Percentiles rank a stretch among this genome's conserved stretches.
These are phyloP conservation scores for Parasarocladium wereldwijsianum DNA, from an alignment of 2,329 filamentous ascomycete genomes.

Conservation along the genomic window DNA sequence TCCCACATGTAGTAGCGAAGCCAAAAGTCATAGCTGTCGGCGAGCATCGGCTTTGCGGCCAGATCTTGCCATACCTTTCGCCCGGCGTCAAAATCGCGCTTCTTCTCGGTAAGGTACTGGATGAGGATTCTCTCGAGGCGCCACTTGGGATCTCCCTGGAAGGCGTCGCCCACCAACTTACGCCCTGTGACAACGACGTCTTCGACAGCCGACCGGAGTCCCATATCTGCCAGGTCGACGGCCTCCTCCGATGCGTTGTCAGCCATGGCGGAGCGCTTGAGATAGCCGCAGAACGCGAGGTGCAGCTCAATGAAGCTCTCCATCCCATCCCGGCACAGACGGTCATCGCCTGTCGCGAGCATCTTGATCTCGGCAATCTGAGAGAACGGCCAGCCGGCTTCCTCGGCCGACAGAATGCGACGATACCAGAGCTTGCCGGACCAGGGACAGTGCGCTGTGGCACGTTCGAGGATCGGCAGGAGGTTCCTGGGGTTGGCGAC, in stretches of 20 bases:
- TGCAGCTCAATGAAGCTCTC: constrained; percentile 83
- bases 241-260: constrained; percentile 65
- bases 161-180: constrained; percentile 56
- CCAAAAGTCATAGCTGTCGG: constrained; percentile 86
- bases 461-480: constrained; percentile 62
- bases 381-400: constrained; percentile 58
- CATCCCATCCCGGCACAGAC: constrained; percentile 76
- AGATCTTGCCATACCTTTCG: constrained; percentile 65
- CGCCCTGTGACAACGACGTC: constrained; percentile 70
- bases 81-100: constrained; percentile 61
- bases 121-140: constrained; percentile 85
- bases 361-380: constrained; percentile 87
- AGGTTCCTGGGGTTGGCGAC: constrained; percentile 26
- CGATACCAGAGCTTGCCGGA: constrained; percentile 84
- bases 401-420: constrained; percentile 73
- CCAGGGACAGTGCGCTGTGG: constrained; percentile 85
- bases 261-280: constrained; percentile 72
- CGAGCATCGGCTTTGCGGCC: constrained; percentile 44
- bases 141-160: constrained; percentile 77
- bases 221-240: constrained; percentile 78
- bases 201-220: constrained; percentile 72
- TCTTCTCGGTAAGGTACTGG: constrained; percentile 78
- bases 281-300: constrained; percentile 84
- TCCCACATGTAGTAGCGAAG: constrained; percentile 86
- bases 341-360: constrained; percentile 70